Base-by-base conservation (phyloP, 73 alveolate species). In the Tetrahymena thermophila region DNA sequence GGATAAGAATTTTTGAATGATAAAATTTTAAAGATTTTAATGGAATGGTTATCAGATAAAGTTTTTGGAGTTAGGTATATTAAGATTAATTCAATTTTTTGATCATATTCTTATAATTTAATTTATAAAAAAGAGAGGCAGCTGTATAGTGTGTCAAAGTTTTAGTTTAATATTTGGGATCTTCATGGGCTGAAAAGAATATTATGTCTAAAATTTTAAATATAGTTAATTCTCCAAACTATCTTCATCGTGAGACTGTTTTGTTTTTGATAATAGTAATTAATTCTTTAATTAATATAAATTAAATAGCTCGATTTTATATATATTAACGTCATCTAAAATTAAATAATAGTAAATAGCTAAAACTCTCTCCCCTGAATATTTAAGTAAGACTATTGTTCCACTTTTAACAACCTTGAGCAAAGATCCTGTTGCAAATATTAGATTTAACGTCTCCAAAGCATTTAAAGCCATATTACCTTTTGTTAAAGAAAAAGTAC, bases 31-130 rank as follows among this genome's bases (percentile, higher is more conserved):
- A 95, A 95, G 57, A 85, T 95, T 56, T 35, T 95, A 89, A 56
- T 95, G 94, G 97, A 95, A 85, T 95, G 97, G 97, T 35, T 95
- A 83, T 94, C 95, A 1, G 97, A 95, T 56, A 95, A 95, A 35
- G 97, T 95, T 35, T 95, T 89, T 44, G 71, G 94, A 21, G 97
- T 95, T 34, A 85, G 97, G 84, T 95, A 85, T 34, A 10, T 57
- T 5, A 50, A 50, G 6, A 40, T 40, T 21, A 5, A 3, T 50
- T 50, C 15, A 3, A 50, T 2, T 50, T 1, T 15, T 50, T 19
- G 28, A 1, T 2, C 3, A 7, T 5, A 50, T 50, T 50, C 31
- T 10, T 15, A 50, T 16, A 14, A 50, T 19, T 19, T 5, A 71
- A 71, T 8, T 17, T 71, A 19, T 28, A 71, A 71, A 28, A 28